phyloP scores from a whole-genome alignment of 176 grass and related monocot genomes.

The Thinopyrum elongatum region DNA sequence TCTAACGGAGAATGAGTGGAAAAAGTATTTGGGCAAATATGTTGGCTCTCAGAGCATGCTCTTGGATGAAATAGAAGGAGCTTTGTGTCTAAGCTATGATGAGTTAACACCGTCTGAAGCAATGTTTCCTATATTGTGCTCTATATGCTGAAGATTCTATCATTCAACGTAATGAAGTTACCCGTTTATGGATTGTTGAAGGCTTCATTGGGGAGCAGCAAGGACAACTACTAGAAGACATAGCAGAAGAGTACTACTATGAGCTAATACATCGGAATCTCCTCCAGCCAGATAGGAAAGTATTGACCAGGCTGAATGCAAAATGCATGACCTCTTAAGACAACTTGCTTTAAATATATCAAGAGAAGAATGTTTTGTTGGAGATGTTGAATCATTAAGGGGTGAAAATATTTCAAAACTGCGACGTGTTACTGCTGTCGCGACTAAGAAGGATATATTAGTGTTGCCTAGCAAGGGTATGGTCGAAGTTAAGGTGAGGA shows the following conservation, averaged over 20 bases:
- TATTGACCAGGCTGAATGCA: neutral
- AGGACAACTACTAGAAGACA: constrained; percentile 22
- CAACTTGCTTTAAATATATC: constrained; percentile 21
- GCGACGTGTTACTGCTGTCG: neutral
- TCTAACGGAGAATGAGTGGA: neutral
- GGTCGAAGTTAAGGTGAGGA: neutral
- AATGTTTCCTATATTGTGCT: constrained; percentile 31
- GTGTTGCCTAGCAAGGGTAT: neutral
- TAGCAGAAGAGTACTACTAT: constrained; percentile 21
- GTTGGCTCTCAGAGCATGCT: neutral
- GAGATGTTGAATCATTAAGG: neutral
- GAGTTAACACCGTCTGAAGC: constrained; percentile 32
- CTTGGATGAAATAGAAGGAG: neutral
- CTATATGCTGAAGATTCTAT: constrained; percentile 14
- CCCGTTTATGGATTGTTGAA: constrained; percentile 13
- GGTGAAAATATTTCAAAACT: neutral
- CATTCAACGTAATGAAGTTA: neutral
- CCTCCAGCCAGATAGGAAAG: neutral
- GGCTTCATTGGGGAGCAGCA: constrained; percentile 17
- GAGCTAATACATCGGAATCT: constrained; percentile 30
- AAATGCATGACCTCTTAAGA: constrained; percentile 24
- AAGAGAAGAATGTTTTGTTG: neutral
- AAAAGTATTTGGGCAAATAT: neutral
- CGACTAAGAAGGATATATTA: neutral
- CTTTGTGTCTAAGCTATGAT: constrained; percentile 35